Evolutionary conservation across 495 filamentous ascomycete species (phyloP), one percentile per base, ranked within the genome.

Genomic region (Xylaria grammica): DNA sequence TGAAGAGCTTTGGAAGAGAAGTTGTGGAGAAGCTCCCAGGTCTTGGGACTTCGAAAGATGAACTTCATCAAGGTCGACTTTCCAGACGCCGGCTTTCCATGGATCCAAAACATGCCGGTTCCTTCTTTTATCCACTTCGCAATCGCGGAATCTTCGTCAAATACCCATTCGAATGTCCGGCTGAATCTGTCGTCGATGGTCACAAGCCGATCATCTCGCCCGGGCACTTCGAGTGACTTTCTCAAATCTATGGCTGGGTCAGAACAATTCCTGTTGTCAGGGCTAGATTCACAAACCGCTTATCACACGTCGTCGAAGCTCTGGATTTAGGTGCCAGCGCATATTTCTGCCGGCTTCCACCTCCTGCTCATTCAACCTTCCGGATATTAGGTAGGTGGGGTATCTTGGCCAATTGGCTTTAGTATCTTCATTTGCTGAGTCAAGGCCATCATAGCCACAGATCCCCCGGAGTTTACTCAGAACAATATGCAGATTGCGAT

Each of bases 1-100:
- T 58, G 54, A 26, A 19, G 11, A n/a, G 15, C 3, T 1, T 42
- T 17, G 54, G 27, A 38, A 17, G 13, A 44, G 20, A 51, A 46
- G 1, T 42, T 20, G 29, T 60, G 60, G 6, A 65, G 62, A 7
- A 65, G n/a, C n/a, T 56, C 48, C 42, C 42, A 27, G 22, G 62
- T 65, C 9, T 44, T 34, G 1, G 17, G n/a, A 29, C 56, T 40
- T n/a, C 51, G 7, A 29, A 61, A 58, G 20, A 68, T 65, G 17
- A 55, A 68, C 30, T 61, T 68, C 66, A 68, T 68, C 4, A 68
- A 44, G 1, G 66, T 65, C 1, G 56, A 65, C 26, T 68, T 68
- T n/a, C 66, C 66, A n/a, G 66, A 68, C 24, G 55, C 66, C 10
- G 61, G 66, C 7, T 42, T 60, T 11, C 62, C 66, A 49, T 62